A percentile compares a stretch with the other conserved stretches of the same genome.
These are phyloP conservation scores for Tetrapisispora fleetii DNA, from an alignment of 805 yeast genomes.

Conservation along the genomic window DNA sequence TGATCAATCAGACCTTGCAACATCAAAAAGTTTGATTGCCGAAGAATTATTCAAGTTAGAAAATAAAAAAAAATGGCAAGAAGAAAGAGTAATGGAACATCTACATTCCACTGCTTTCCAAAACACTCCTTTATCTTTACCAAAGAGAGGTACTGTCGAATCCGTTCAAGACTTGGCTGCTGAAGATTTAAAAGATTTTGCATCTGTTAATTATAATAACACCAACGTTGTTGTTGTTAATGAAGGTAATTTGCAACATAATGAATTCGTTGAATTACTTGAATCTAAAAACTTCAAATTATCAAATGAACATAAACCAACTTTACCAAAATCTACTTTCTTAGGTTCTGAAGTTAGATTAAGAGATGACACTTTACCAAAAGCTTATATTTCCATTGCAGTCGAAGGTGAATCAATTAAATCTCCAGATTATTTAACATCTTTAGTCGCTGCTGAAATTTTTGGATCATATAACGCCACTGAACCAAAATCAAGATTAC, in stretches of 20 bases:
- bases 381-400: constrained; percentile 69
- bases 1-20: constrained; percentile 37
- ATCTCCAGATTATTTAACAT: constrained; percentile 58
- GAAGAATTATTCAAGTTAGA: constrained; percentile 46
- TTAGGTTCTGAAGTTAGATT: constrained; percentile 80
- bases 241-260: constrained; percentile 63
- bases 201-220: constrained; percentile 46
- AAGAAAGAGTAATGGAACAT: constrained; percentile 56
- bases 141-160: constrained; percentile 66
- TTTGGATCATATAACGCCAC: constrained; percentile 46
- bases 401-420: constrained; percentile 57
- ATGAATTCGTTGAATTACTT: constrained; percentile 56
- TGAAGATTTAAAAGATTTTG: constrained; percentile 48
- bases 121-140: constrained; percentile 71
- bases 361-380: constrained; percentile 80
- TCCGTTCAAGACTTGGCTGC: constrained; percentile 47
- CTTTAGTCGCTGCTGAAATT: constrained; percentile 62
- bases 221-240: constrained; percentile 59
- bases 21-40: constrained; percentile 38
- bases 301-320: constrained; percentile 41
- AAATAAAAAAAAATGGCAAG: constrained; percentile 35
- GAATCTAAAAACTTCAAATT: constrained; percentile 36
- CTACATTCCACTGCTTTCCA: constrained; percentile 79
- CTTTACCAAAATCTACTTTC: constrained; percentile 47
- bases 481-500: constrained; percentile 46